Base-by-base conservation (phyloP, 176 grass and related monocot genomes). In the Oryza longistaminata region DNA sequence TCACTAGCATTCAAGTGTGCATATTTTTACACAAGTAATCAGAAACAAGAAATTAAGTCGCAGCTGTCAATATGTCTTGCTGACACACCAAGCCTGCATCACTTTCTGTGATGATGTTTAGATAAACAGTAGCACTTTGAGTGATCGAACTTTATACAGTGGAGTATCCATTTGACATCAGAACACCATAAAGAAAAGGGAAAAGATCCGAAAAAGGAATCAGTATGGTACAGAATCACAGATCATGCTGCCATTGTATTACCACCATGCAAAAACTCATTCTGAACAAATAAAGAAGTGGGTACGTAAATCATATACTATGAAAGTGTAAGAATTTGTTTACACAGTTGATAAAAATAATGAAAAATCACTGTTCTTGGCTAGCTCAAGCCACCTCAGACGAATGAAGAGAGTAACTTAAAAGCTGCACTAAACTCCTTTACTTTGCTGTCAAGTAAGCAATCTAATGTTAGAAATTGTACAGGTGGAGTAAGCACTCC, bases 401-500 rank as follows among this genome's bases (percentile, higher is more conserved):
- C 35, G 5, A 75, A 89, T 26, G 15, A 70, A 62, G 19, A 62
- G 2, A 19, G 2, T 74, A 24, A n/a, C 12, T 29, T 21, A 85
- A 52, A 84, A 52, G n/a, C 22, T 12, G 21, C 52, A 75, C 64
- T 69, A 69, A 70, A 69, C 6, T n/a, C 49, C 24, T 53, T 43
- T 75, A 68, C 52, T 85, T 85, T 43, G 17, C 31, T 35, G 42
- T 11, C 82, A 81, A 52, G 82, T 19, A 67, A 64, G 53, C 24
- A 45, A 74, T 13, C 6, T 76, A 72, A 66, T 53, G 4, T 14
- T 50, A 24, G 39, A 64, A 55, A 82, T 50, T 70, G 22, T 42
- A 67, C 19, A n/a, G 61, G 37, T 85, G 82, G 71, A 70, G n/a
- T 70, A 85, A 69, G 25, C 76, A 80, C 64, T 49, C 50, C 29